Evolutionary conservation across 345 rosid genomes (phyloP).

Genomic region (Syzygium aqueum): DNA sequence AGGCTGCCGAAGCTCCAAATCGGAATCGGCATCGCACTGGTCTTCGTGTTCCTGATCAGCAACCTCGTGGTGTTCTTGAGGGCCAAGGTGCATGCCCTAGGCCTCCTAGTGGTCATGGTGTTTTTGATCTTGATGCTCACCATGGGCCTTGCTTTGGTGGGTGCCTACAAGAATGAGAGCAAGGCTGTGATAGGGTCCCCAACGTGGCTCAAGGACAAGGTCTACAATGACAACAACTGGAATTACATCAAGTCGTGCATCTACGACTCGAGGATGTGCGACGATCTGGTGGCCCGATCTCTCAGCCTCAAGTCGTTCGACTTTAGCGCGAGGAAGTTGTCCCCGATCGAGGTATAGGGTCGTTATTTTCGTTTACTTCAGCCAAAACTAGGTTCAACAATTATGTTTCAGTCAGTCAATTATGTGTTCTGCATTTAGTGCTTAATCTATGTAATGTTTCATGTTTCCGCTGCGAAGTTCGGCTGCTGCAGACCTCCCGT

Average conservation of each 20-base stretch:
- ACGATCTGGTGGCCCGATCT: constrained; percentile 23
- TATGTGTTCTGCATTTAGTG: background rate
- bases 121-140: constrained; percentile 41
- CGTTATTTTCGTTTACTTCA: background rate
- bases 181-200: constrained; percentile 41
- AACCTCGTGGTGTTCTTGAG: constrained; percentile 29
- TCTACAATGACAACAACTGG: constrained; percentile 37
- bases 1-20: constrained; percentile 45
- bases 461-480: constrained; percentile 9
- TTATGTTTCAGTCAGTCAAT: too few relatives aligned
- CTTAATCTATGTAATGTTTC: background rate
- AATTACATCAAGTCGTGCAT: constrained; percentile 52
- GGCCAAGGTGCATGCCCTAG: constrained; percentile 34
- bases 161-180: constrained; percentile 39
- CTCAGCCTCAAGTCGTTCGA: constrained; percentile 19
- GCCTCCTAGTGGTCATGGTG: constrained; percentile 41
- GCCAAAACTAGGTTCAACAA: background rate
- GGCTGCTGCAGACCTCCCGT: constrained; percentile 79
- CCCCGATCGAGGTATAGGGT: constrained; percentile 45
- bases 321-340: constrained; percentile 25
- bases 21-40: constrained; percentile 31
- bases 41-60: constrained; percentile 40
- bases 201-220: constrained; percentile 43
- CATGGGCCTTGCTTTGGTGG: constrained; percentile 51
- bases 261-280: constrained; percentile 33